Evolutionary conservation across 73 alveolate genomes (phyloP).

Genomic region (Breviolum minutum): DNA sequence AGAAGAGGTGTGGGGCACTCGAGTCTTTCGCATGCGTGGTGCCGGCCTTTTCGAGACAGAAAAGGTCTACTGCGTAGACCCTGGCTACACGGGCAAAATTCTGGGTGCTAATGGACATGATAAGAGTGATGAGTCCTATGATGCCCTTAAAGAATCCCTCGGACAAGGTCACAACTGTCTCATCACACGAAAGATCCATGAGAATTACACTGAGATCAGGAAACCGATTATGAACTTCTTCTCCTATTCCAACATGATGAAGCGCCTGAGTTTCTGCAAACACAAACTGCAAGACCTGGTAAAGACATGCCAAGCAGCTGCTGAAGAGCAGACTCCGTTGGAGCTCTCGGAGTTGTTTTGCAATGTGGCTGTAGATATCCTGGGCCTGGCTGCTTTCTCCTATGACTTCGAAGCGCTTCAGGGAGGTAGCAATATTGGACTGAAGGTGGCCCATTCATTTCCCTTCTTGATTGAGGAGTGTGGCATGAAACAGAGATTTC

Average conservation of each 20-base stretch:
- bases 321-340: not conserved
- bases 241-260: not conserved
- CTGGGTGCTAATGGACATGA: not conserved
- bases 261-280: not conserved
- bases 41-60: not conserved
- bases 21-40: constrained; percentile 34
- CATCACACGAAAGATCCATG: not conserved
- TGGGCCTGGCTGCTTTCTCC: not conserved
- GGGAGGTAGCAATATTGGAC: constrained; percentile 3
- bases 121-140: constrained; percentile 9
- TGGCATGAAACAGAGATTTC: constrained; percentile 17
- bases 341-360: not conserved
- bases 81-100: not conserved
- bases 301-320: not conserved
- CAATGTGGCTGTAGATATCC: not conserved
- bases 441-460: not conserved
- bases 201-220: not conserved
- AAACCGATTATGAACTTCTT: constrained; percentile 12
- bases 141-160: not conserved
- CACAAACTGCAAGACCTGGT: not conserved
- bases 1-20: constrained; percentile 1
- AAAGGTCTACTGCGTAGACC: not conserved
- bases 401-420: not conserved
- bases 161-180: not conserved
- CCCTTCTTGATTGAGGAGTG: constrained; percentile 16